Evolutionary conservation across 2,329 filamentous ascomycete genomes (phyloP), one percentile per base, ranked within the genome.

Genomic region (Penicillium freii): DNA sequence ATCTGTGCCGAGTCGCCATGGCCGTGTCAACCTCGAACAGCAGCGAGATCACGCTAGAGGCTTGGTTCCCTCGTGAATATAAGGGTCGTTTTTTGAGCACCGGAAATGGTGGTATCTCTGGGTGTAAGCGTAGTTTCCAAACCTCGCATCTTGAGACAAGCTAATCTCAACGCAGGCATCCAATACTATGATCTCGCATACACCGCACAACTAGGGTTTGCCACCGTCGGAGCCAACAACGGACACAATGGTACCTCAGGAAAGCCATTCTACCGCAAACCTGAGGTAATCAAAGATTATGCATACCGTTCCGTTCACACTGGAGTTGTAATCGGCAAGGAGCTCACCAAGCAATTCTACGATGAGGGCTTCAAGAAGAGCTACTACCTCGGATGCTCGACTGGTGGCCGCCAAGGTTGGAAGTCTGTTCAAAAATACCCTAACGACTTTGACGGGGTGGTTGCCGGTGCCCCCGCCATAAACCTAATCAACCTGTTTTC

Each of bases 181-280:
- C 74, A 77, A 62, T 77, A 81, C 57, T 69, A 75, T 57, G 78
- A 77, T 59, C 66, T 76, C 31, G 77, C 71, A 1, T 81, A 81
- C 44, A 74, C 75, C 1, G 67, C 73, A 7, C 62, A 69, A 0
- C 68, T 76, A 17, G 78, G 78, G 0, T 82, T 82, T 52, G 74
- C 78, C 1, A 71, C 74, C 0, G 74, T 82, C 29, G 80, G 78
- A 2, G 76, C 80, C 1, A 82, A 82, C 56, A 80, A 79, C 23
- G 80, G 80, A 3, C 80, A 82, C 46, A 80, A 81, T 59, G 80
- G 79, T 38, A 73, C 74, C 4, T 75, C 72, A 4, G 81, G 80
- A n/a, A 54, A 67, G 25, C 71, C 78, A 0, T 82, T 82, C 60
- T 76, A 78, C 49, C 71, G 77, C 19, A 78, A 80, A 23, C 66